Base-by-base conservation (phyloP, 163 green algal species). In the Chlorella variabilis region DNA sequence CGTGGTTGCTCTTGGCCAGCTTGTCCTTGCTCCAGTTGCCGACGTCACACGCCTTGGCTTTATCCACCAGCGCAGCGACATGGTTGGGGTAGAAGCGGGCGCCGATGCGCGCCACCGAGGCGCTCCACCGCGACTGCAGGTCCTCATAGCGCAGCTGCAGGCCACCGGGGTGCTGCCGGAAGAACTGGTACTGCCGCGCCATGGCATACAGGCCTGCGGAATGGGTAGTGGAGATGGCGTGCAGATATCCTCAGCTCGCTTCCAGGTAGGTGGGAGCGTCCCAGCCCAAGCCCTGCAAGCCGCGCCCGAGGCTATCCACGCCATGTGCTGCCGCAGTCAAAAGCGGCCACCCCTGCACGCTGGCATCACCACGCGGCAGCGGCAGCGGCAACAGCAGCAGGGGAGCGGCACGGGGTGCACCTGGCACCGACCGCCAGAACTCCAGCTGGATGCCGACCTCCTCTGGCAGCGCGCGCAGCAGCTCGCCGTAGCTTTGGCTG, bases 161-260 rank as follows among this genome's bases (percentile, higher is more conserved):
- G 42, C 62, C 76, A 4, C n/a, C 31, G 15, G 76, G 76, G 48
- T 77, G 76, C 33, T 48, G 76, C 63, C 31, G 31, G 29, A 82
- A 31, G n/a, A 66, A 38, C 42, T 33, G 45, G 48, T 29, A 68
- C 76, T 82, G 76, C 21, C 65, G 76, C 3, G 76, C 63, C 76
- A 82, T 82, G 63, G 61, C 76, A 36, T 82, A 82, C 63, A 82
- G 65, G 7, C 65, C 65, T 80, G 56, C 70, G 36, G 20, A n/a
- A n/a, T n/a, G n/a, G n/a, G n/a, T n/a, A n/a, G n/a, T n/a, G n/a
- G n/a, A n/a, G n/a, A n/a, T n/a, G n/a, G n/a, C n/a, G n/a, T n/a
- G n/a, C n/a, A n/a, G n/a, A n/a, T n/a, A n/a, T n/a, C n/a, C n/a
- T n/a, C n/a, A n/a, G n/a, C n/a, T n/a, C n/a, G n/a, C n/a, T n/a